phyloP scores from a whole-genome alignment of 2,329 filamentous ascomycete species.

The Trichophaea hybrida region DNA sequence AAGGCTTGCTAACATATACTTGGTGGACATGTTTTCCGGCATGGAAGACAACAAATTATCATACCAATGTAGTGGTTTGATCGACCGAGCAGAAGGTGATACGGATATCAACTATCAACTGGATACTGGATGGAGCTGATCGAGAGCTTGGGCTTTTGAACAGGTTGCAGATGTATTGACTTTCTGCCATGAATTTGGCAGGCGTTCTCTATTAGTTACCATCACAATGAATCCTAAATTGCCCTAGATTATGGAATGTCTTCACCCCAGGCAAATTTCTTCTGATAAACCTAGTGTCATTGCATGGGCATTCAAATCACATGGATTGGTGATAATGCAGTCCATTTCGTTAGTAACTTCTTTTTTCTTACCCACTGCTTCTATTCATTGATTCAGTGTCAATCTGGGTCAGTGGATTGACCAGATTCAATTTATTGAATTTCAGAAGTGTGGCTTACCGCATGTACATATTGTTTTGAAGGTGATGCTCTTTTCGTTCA shows the following conservation, averaged over 20 bases:
- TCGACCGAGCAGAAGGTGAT: not conserved
- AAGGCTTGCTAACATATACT: not conserved
- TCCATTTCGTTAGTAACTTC: no score
- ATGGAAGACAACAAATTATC: conserved; percentile 1
- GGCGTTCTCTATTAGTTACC: conserved; percentile 3
- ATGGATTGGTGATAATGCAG: not conserved
- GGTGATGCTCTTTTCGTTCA: no score
- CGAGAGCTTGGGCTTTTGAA: not conserved
- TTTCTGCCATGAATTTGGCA: not conserved
- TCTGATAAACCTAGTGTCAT: not conserved
- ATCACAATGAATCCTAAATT: conserved; percentile 4
- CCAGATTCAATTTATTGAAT: no score
- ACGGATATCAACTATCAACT: not conserved
- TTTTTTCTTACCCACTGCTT: no score
- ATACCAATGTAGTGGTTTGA: not conserved
- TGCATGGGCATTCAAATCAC: not conserved
- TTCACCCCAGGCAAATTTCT: not conserved
- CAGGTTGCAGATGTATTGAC: conserved; percentile 2
- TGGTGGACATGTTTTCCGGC: conserved; percentile 4
- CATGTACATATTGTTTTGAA: no score
- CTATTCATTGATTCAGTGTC: no score
- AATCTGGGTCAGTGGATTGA: no score
- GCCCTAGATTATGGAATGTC: not conserved
- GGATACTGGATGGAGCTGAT: not conserved
- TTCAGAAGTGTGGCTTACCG: no score